These are phyloP conservation scores for Circinella umbellata DNA, from an alignment of 371 early-diverging fungal species.

Conservation along the genomic window DNA sequence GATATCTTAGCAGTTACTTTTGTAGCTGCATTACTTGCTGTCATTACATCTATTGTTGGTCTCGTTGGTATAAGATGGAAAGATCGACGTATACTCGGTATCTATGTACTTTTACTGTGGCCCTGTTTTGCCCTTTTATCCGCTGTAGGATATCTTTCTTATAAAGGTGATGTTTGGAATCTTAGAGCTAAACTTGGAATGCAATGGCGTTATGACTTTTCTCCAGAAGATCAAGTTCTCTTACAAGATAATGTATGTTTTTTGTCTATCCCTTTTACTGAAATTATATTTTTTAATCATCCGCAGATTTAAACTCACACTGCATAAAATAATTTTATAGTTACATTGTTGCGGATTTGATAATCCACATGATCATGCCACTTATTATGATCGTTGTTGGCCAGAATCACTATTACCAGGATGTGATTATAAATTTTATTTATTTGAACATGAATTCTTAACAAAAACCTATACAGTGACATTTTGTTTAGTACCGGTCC, in stretches of 20 bases:
- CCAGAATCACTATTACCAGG: constrained; percentile 38
- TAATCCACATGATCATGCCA: constrained; percentile 40
- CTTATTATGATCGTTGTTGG: constrained; percentile 28
- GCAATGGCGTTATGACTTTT: constrained; percentile 32
- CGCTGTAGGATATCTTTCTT: constrained; percentile 31
- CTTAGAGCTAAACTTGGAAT: constrained; percentile 30
- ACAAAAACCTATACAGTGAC: constrained; percentile 22
- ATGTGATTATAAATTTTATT: constrained; percentile 33
- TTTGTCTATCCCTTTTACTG: too few species aligned
- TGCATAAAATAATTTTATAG: constrained; percentile 11
- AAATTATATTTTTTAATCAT: not conserved
- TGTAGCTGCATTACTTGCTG: constrained; percentile 22
- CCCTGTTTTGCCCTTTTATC: constrained; percentile 32
- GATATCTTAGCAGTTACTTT: constrained; percentile 22
- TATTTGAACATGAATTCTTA: constrained; percentile 31
- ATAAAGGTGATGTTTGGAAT: constrained; percentile 34
- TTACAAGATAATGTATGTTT: constrained; percentile 29
- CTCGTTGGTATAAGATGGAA: constrained; percentile 23
- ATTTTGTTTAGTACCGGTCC: constrained; percentile 30
- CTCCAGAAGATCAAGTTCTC: constrained; percentile 11
- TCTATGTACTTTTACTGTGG: constrained; percentile 31
- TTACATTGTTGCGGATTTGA: constrained; percentile 41
- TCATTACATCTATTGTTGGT: constrained; percentile 26
- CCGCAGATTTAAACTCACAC: not conserved
- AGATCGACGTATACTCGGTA: constrained; percentile 21